Evolutionary conservation across 192 early-diverging fungal genomes (phyloP), one percentile per base, ranked within the genome.

Genomic region (Coemansia guatemalensis): DNA sequence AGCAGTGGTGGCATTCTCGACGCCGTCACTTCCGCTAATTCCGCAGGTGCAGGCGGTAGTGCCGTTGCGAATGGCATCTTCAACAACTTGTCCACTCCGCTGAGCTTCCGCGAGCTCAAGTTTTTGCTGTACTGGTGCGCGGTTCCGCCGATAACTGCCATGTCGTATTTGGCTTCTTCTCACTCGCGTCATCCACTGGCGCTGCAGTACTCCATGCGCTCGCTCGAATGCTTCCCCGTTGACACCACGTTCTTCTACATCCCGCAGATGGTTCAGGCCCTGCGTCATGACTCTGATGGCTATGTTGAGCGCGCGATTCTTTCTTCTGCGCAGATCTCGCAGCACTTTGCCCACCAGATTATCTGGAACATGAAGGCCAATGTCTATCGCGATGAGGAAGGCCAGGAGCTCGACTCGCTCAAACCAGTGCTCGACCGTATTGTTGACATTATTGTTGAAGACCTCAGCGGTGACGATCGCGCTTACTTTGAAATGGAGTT

Each of bases 361-460:
- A 96, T 99, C 53, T 99, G 97, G 97, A 99, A 99, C 75, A 99
- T 99, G 97, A 91, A 97, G 24, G 97, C 97, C 52, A 99, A 99
- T 81, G 95, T 93, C 88, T 96, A 73, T 83, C 84, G 86, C 22
- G 89, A 92, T 76, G 87, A 87, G 48, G 85, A 77, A 0, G 68
- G 69, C 1, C 64, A 65, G 50, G 33, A 60, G 65, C 90, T 92
- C 4, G 97, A 99, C 71, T 61, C 92, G 8, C 72, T 98, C 23
- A 98, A 98, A 60, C 94, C 95, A 9, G 78, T 84, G 8, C 72
- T 98, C 21, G 97, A 98, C 48, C 83, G 89, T 21, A 91, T 99
- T 27, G 94, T 96, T 65, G 71, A 84, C 2, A 89, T 86, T 49
- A 90, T 98, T 53, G 88, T 94, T 2, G 73, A 70, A 0, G 81